Conservation (phyloP, 2,329 filamentous ascomycete genomes). For the Diaporthe capsici region DNA sequence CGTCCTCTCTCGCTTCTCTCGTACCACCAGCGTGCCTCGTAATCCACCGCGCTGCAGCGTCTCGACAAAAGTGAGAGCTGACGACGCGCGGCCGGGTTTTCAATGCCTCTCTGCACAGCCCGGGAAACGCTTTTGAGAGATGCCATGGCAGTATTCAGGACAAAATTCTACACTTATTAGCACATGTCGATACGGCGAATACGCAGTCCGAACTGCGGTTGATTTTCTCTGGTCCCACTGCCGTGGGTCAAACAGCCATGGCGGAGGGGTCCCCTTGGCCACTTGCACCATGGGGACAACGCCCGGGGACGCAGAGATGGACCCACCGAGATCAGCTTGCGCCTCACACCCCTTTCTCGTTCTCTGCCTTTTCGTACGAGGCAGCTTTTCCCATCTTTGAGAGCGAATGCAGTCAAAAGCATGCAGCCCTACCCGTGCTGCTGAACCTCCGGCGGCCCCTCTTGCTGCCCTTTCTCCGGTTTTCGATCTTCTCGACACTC, state of each 20-base stretch:
- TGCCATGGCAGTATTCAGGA: background rate
- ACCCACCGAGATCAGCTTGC: constrained; percentile 37
- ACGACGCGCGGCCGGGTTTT: background rate
- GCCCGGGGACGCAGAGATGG: constrained; percentile 26
- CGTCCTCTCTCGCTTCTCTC: constrained; percentile 1
- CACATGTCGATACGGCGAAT: constrained; percentile 6
- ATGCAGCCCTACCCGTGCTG: constrained; percentile 36
- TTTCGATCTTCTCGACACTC: constrained; percentile 29
- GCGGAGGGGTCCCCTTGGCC: constrained; percentile 35
- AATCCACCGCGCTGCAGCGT: background rate
- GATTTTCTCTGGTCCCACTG: constrained; percentile 31
- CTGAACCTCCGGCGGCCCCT: constrained; percentile 32
- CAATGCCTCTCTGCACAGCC: background rate
- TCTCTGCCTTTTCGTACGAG: constrained; percentile 7
- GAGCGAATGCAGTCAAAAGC: constrained; percentile 22
- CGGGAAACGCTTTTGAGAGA: background rate
- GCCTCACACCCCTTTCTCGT: constrained; percentile 35
- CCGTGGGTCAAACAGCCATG: constrained; percentile 36
- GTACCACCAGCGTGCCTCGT: constrained; percentile 4
- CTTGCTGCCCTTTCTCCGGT: constrained; percentile 28
- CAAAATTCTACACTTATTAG: background rate
- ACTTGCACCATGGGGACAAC: constrained; percentile 32
- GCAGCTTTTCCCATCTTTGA: constrained; percentile 21
- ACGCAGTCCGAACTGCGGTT: constrained; percentile 5
- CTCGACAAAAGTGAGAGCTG: background rate